A percentile compares a stretch with the other conserved stretches of the same genome.
These are phyloP conservation scores for Vitis riparia DNA, from an alignment of 164 flowering plant species.

Conservation along the genomic window DNA sequence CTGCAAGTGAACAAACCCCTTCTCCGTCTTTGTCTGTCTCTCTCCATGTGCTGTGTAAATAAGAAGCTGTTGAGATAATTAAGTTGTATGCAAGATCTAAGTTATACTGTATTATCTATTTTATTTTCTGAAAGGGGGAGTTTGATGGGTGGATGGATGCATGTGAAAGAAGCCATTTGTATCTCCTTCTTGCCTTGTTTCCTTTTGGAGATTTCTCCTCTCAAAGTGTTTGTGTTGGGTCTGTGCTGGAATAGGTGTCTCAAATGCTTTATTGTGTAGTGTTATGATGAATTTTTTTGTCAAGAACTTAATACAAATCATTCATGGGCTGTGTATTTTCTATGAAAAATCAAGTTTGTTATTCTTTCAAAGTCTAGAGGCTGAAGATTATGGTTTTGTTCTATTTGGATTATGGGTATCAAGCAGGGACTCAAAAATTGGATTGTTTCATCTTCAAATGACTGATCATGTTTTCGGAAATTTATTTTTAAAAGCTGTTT, in stretches of 20 bases:
- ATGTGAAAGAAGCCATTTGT: background rate
- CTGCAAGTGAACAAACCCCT: background rate
- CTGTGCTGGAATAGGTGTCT: conserved; percentile 3
- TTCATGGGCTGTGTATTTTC: background rate
- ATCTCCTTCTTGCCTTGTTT: background rate
- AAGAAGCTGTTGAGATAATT: conserved; percentile 11
- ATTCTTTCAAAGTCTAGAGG: no score
- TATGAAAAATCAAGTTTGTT: no score
- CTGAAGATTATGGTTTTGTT: no score
- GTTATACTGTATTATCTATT: conserved; percentile 8
- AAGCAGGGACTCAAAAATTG: no score
- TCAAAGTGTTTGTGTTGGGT: conserved; percentile 2
- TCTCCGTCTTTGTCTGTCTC: conserved; percentile 1
- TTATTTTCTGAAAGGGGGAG: background rate
- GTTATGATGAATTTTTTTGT: conserved; percentile 11
- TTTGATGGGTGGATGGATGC: background rate
- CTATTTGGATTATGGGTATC: no score
- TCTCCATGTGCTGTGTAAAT: conserved; percentile 28
- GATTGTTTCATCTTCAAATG: no score
- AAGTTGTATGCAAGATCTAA: conserved; percentile 6
- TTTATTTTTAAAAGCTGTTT: no score
- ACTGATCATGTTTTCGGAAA: no score
- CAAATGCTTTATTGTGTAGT: conserved; percentile 12
- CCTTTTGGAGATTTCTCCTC: background rate
- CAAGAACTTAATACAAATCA: conserved; percentile 10